Percentiles rank a stretch among this genome's conserved stretches.
Evolutionary conservation across 257 asterid genomes (phyloP).

Genomic region (Paraleonurus japonicus): DNA sequence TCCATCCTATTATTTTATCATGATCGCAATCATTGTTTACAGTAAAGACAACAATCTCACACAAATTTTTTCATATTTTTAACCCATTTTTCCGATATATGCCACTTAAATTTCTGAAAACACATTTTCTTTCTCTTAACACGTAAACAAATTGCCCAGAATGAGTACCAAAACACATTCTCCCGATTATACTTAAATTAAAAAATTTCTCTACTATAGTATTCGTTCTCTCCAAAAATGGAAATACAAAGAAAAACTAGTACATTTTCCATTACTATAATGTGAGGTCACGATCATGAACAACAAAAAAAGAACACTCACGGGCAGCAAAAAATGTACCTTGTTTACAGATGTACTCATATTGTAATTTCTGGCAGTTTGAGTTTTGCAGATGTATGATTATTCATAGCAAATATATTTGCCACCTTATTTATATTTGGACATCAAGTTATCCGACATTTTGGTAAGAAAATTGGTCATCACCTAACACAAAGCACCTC

Average conservation of each 20-base stretch:
- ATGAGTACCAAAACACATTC: too few relatives aligned
- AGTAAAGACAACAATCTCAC: too few relatives aligned
- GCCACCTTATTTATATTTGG: conserved; percentile 9
- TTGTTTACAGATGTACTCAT: conserved; percentile 39
- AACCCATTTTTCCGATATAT: too few relatives aligned
- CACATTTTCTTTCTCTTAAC: not conserved
- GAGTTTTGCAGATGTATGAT: conserved; percentile 9
- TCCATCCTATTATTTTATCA: too few relatives aligned
- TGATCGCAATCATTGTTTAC: too few relatives aligned
- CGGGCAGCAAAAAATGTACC: conserved; percentile 32
- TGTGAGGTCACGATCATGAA: not conserved
- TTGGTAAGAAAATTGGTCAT: conserved; percentile 25
- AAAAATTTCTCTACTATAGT: too few relatives aligned
- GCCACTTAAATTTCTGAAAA: not conserved
- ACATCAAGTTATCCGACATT: conserved; percentile 8
- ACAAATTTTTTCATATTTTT: too few relatives aligned
- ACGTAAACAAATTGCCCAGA: not conserved
- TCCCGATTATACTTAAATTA: not conserved
- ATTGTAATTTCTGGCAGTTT: conserved; percentile 14
- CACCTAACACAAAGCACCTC: conserved; percentile 2
- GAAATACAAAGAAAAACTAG: too few relatives aligned
- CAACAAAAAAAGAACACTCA: not conserved
- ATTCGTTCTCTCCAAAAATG: not conserved
- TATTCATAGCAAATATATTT: not conserved
- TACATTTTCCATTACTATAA: not conserved